phyloP scores from a whole-genome alignment of 352 stramenopile genomes.

The Phytopythium chamaehyphon region DNA sequence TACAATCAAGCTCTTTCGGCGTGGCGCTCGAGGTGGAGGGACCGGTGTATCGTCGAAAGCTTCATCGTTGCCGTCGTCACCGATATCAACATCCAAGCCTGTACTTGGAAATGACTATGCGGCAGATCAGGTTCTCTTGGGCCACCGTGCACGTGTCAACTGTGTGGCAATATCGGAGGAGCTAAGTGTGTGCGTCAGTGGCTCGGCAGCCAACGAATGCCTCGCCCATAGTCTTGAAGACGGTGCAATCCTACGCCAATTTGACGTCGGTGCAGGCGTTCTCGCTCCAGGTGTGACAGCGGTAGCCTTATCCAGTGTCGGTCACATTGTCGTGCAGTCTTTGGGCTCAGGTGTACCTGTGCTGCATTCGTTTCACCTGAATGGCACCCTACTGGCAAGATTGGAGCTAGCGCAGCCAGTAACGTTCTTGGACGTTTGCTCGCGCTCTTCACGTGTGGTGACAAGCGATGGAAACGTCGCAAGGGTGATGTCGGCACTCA shows the following conservation, averaged over 20 bases:
- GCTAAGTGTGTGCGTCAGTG: slow-evolving; percentile 66
- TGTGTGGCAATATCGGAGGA: slow-evolving; percentile 70
- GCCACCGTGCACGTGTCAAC: slow-evolving; percentile 56
- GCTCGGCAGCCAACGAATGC: slow-evolving; percentile 63
- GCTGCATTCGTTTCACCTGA: slow-evolving; percentile 74
- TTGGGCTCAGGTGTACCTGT: slow-evolving; percentile 43
- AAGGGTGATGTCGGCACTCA: slow-evolving; percentile 42
- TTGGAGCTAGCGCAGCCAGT: slow-evolving; percentile 27
- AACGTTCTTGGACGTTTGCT: slow-evolving; percentile 48
- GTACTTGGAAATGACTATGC: slow-evolving; percentile 77
- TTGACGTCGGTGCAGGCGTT: slow-evolving; percentile 32
- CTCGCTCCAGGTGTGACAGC: slow-evolving; percentile 45
- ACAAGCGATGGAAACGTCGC: slow-evolving; percentile 53
- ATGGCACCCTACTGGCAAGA: slow-evolving; percentile 51
- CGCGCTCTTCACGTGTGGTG: slow-evolving; percentile 62
- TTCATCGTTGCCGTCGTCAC: slow-evolving; percentile 1
- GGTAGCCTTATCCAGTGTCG: slow-evolving; percentile 58
- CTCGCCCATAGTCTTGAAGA: slow-evolving; percentile 59
- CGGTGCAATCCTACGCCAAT: slow-evolving; percentile 59
- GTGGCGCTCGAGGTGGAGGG: slow-evolving; percentile 6
- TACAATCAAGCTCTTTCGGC: slow-evolving; percentile 75
- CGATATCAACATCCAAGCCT: slow-evolving; percentile 28
- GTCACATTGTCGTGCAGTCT: slow-evolving; percentile 71
- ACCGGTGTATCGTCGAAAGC: not conserved
- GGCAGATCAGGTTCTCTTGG: slow-evolving; percentile 71